Evolutionary conservation across 139 green algal genomes (phyloP), one percentile per base, ranked within the genome.

Genomic region (Tetratostichococcus sp.): DNA sequence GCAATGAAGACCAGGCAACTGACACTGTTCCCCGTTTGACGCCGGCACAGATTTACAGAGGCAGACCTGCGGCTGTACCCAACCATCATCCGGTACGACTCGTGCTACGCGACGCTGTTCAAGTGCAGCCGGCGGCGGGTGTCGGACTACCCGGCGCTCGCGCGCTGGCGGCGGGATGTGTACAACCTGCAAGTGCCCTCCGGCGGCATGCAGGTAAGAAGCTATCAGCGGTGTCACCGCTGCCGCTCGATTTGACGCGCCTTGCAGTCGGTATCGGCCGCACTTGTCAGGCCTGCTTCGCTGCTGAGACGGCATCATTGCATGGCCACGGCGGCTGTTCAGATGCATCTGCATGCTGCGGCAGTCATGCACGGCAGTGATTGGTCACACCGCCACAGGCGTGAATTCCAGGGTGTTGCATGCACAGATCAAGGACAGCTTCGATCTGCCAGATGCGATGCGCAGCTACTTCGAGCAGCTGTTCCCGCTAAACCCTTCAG

Each of bases 401-500:
- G n/a, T n/a, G n/a, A n/a, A n/a, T n/a, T n/a, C n/a, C n/a, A n/a
- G n/a, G n/a, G n/a, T n/a, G n/a, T n/a, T n/a, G n/a, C n/a, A n/a
- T n/a, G n/a, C n/a, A 25, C 75, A 78, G 68, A 31, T 77, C 79
- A 88, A 84, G 71, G 80, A 93, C 62, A 95, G 89, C 16, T 74
- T 97, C 0, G 89, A 98, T 76, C 73, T 97, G 25, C 91, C 91
- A 16, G 90, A 84, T 4, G 89, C 89, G 1, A 77, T 89, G 0
- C 62, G 65, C 1, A 91, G 77, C 68, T 98, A 98, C 79, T 96
- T 86, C 71, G 72, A 42, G 5, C 83, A 84, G 67, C 87, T 98
- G 17, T 98, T 98, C 76, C 94, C 94, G 0, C 80, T 98, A 2
- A 98, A 98, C 78, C 92, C 94, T 0, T 77, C 86, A 6, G 93